These are phyloP conservation scores for Boletellus deceptivus DNA, from an alignment of 1,284 basidiomycete genomes.

Conservation along the genomic window DNA sequence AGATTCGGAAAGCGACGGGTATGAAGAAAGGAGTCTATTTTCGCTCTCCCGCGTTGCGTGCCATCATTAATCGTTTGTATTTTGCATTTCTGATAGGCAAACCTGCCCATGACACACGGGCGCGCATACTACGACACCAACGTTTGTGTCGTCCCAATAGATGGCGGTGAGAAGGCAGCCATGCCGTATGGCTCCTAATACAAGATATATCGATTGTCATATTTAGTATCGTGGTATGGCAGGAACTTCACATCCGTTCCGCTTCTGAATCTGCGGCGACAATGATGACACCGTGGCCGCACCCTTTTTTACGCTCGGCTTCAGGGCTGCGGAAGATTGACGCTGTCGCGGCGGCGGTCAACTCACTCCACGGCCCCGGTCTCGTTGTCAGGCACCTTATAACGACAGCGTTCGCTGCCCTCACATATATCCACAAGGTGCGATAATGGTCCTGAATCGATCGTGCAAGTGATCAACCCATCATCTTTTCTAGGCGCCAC, in stretches of 20 bases:
- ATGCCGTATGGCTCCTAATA: conserved; percentile 29
- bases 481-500: too few relatives aligned
- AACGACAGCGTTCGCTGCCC: conserved; percentile 6
- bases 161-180: conserved; percentile 8
- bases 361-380: conserved; percentile 32
- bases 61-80: too few relatives aligned
- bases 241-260: conserved; percentile 16
- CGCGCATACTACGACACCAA: not conserved
- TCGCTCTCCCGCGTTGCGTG: conserved; percentile 1
- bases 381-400: conserved; percentile 16
- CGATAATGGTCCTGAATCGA: not conserved
- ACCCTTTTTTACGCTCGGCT: conserved; percentile 3
- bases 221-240: conserved; percentile 23
- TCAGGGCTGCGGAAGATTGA: conserved; percentile 28
- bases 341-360: conserved; percentile 9
- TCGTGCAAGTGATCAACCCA: conserved; percentile 1
- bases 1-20: conserved; percentile 8
- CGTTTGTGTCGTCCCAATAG: conserved; percentile 2
- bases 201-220: conserved; percentile 24
- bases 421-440: conserved; percentile 12
- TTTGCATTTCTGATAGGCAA: too few relatives aligned
- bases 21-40: conserved; percentile 3
- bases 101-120: conserved; percentile 1
- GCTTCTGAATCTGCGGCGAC: conserved; percentile 8
- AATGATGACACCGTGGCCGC: conserved; percentile 3